phyloP scores from a whole-genome alignment of 768 basidiomycete species.

The Dentipellis sp. region DNA sequence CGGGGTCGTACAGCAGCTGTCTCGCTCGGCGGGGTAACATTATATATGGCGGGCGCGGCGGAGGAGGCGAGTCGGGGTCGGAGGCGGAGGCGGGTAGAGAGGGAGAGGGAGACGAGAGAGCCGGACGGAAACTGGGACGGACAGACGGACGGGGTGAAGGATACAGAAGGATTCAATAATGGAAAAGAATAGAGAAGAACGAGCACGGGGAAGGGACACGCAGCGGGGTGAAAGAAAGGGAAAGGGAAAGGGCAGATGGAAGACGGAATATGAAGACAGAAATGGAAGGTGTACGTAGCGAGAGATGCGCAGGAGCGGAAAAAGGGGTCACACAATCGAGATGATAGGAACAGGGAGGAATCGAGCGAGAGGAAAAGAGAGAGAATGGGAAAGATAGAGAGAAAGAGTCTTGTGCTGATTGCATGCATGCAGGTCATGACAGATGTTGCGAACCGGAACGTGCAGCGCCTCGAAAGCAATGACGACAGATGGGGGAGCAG shows the following conservation, averaged over 20 bases:
- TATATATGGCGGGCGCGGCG: conserved; percentile 3
- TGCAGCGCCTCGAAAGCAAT: too few relatives aligned
- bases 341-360: background rate
- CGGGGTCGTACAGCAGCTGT: conserved; percentile 12
- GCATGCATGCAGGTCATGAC: too few relatives aligned
- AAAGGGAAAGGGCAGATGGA: background rate
- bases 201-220: background rate
- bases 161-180: background rate
- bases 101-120: background rate
- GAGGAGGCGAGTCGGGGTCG: conserved; percentile 11
- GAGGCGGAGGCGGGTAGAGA: conserved; percentile 13
- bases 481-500: too few relatives aligned
- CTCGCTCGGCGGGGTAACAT: conserved; percentile 12
- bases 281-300: background rate
- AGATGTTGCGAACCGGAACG: too few relatives aligned
- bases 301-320: conserved; percentile 1
- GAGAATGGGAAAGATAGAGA: conserved; percentile 1
- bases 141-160: background rate
- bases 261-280: conserved; percentile 4
- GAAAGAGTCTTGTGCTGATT: too few relatives aligned
- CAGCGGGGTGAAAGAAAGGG: background rate
- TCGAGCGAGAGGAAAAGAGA: background rate
- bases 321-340: background rate
- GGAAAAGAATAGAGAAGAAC: background rate
- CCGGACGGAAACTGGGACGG: conserved; percentile 10